Base-by-base conservation (phyloP, 768 basidiomycete genomes). In the Naganishia kalamii region DNA sequence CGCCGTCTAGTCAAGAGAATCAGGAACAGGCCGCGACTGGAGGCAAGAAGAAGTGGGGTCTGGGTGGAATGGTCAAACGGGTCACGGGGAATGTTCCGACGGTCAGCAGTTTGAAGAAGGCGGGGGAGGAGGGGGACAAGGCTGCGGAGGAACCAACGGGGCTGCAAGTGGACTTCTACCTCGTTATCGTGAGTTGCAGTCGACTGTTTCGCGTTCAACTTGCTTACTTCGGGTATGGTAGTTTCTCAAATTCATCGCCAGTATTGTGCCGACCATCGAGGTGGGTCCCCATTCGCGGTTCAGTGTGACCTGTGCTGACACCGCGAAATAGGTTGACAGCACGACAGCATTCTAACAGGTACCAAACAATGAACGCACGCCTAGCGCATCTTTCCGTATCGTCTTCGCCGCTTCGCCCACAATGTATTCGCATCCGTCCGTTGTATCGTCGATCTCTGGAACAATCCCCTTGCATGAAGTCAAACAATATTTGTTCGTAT, bases 191-290 rank as follows among this genome's bases (percentile, higher is more conserved):
- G 65, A 74, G 75, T 68, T 23, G 19, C 41, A 30, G 23, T n/a
- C 11, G 6, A 4, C 1, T 17, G 35, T 29, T 27, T 48, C 19
- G n/a, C 17, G 4, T 5, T 29, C 19, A 2, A 52, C 13, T 2
- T 17, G 23, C 12, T 25, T 4, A 40, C 21, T 11, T 10, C 32
- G 13, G 17, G n/a, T 44, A 46, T 65, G 8, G 27, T 11, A 79
- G 78, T 98, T 98, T 85, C 85, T 98, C 81, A 99, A 98, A 83
- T 98, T 98, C 80, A 96, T 98, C 75, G 92, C 92, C 12, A 91
- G 89, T 60, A 94, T 96, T 78, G 91, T 96, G 47, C 93, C 92
- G n/a, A 96, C 93, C 52, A 97, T 98, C 76, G 94, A 97, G 80
- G 92, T 98, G 60, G 70, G 73, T 65, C 29, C 5, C 19, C 21